Evolutionary conservation across 306 rosid species (phyloP).

Genomic region (Clitoria ternatea): DNA sequence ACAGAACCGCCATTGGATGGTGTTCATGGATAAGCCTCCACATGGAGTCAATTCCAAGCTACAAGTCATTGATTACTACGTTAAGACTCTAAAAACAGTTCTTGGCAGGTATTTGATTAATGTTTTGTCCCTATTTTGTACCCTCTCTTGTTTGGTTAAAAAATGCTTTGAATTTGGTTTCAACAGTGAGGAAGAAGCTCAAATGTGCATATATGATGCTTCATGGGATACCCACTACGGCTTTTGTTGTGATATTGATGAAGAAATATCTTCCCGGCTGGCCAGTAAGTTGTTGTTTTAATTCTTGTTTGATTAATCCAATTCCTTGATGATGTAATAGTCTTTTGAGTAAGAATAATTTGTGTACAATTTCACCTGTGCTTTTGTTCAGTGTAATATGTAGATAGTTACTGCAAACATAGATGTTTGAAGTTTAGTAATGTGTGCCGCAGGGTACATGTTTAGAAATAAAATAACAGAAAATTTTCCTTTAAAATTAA

Average conservation of each 20-base stretch:
- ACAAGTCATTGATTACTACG: slow-evolving; percentile 53
- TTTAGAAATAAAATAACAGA: too few relatives aligned
- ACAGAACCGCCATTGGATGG: slow-evolving; percentile 66
- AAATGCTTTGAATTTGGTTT: slow-evolving; percentile 24
- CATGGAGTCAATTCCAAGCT: slow-evolving; percentile 44
- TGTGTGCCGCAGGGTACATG: too few relatives aligned
- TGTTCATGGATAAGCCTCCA: slow-evolving; percentile 63
- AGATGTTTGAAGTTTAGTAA: background rate
- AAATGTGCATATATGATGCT: slow-evolving; percentile 76
- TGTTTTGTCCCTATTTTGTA: background rate
- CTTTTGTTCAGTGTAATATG: background rate
- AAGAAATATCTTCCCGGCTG: slow-evolving; percentile 53
- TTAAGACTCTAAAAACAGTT: slow-evolving; percentile 46
- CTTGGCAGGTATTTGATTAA: slow-evolving; percentile 51
- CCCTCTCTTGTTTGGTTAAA: background rate
- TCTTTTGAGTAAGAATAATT: background rate
- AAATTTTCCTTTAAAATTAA: too few relatives aligned
- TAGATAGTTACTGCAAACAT: background rate
- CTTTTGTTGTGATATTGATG: slow-evolving; percentile 78
- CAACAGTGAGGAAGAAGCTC: slow-evolving; percentile 72
- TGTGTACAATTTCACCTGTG: background rate
- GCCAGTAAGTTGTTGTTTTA: slow-evolving; percentile 39
- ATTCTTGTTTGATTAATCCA: background rate
- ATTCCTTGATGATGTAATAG: slow-evolving; percentile 9
- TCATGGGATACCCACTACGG: slow-evolving; percentile 59